Evolutionary conservation across 2,329 filamentous ascomycete species (phyloP), one percentile per base, ranked within the genome.

Genomic region (Aureobasidium pullulans): DNA sequence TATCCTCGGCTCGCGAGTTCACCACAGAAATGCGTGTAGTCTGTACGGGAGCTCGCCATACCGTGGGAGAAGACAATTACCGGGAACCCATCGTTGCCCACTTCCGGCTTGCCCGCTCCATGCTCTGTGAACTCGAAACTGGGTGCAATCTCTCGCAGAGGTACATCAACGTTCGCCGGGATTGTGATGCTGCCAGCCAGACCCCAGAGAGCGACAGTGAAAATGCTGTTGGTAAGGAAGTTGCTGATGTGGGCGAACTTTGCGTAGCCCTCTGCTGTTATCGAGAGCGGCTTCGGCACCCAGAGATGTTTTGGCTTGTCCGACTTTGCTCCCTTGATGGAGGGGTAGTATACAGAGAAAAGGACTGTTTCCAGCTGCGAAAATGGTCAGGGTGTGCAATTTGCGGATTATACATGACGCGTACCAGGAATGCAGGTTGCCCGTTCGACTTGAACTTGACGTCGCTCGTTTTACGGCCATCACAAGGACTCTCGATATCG

Each of bases 1-100:
- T 72, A 74, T 8, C 76, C 76, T 48, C 76, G 69, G 44, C 74
- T 76, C 11, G 76, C 76, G 32, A 79, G 70, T 59, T 76, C 75
- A 11, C 73, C 75, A 15, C 76, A 71, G 61, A 75, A 77, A 52
- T 77, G 74, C 16, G 76, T 74, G 64, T 79, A 79, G 63, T 70
- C 72, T 47, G 76, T 77, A 36, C 74, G 71, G 65, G 73, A 72
- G 3, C 73, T 73, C 4, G 75, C 76, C 74, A 76, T 76, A 6
- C 76, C 76, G 63, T 79, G 76, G 3, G 73, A 76, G 62, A 79
- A 77, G 6, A 79, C 71, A 11, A 78, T 70, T 46, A 76, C 71
- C 0, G 76, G 76, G 31, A 77, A 70, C 4, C 59, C 46, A 11
- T 63, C 57, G 37, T 60, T 60, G 34, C 68, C 69, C 7, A 68